Evolutionary conservation across 176 grass and related monocot species (phyloP).

Genomic region (Triticum urartu): DNA sequence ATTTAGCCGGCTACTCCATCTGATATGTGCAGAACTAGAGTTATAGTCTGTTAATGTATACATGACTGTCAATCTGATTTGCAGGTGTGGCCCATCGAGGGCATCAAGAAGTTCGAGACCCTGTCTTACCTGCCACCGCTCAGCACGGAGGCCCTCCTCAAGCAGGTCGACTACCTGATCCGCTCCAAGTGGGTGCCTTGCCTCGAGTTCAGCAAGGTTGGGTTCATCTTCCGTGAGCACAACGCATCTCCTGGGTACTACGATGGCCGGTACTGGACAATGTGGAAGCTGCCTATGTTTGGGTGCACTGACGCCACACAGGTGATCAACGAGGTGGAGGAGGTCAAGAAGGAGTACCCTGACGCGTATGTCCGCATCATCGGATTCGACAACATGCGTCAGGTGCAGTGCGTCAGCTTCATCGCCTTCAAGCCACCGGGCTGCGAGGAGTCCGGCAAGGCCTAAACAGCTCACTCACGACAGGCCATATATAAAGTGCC

Average conservation of each 20-base stretch:
- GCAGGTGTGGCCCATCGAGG: background rate
- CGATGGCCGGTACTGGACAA: background rate
- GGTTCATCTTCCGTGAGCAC: background rate
- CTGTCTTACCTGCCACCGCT: background rate
- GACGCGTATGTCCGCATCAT: constrained; percentile 50
- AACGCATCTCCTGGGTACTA: background rate
- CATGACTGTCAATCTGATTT: too few relatives aligned
- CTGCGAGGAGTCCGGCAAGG: background rate
- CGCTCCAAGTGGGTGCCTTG: background rate
- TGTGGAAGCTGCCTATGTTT: constrained; percentile 41
- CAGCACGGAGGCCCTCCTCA: background rate
- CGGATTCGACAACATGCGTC: constrained; percentile 52
- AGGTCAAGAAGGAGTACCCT: constrained; percentile 46
- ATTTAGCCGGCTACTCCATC: too few relatives aligned
- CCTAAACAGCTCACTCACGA: background rate
- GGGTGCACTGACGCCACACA: constrained; percentile 38
- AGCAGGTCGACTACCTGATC: background rate
- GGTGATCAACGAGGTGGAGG: constrained; percentile 29
- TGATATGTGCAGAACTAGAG: background rate
- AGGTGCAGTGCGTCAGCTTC: constrained; percentile 63
- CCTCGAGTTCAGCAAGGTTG: background rate
- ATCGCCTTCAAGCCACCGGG: constrained; percentile 54
- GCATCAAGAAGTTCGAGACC: background rate
- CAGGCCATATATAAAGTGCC: background rate
- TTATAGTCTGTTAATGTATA: background rate